A percentile compares a stretch with the other conserved stretches of the same genome.
Evolutionary conservation across 371 early-diverging fungal genomes (phyloP).

Genomic region (Chytridiales sp.): DNA sequence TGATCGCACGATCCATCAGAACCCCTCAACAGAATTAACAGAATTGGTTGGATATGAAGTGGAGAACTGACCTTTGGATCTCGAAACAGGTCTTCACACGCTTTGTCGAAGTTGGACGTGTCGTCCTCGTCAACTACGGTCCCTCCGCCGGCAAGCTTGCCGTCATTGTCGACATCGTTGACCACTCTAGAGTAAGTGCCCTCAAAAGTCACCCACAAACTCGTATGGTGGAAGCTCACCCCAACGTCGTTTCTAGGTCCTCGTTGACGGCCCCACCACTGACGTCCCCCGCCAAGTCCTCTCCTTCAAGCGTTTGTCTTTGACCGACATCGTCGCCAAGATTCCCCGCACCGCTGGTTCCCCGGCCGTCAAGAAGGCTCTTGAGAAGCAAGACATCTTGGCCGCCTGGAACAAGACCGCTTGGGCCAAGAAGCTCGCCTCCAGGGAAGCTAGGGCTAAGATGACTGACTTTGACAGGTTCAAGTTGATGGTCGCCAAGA

Average conservation of each 20-base stretch:
- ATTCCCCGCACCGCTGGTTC: conserved; percentile 86
- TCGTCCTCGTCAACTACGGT: conserved; percentile 93
- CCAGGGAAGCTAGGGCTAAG: conserved; percentile 72
- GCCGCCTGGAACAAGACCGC: conserved; percentile 82
- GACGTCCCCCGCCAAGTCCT: conserved; percentile 86
- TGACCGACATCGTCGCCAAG: conserved; percentile 84
- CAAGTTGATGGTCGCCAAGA: conserved; percentile 70
- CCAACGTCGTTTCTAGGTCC: conserved; percentile 57
- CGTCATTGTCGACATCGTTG: conserved; percentile 97
- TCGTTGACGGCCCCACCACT: conserved; percentile 96
- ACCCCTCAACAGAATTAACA: too few relatives aligned
- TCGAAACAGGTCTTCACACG: conserved; percentile 45
- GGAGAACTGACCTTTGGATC: too few relatives aligned
- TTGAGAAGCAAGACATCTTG: conserved; percentile 79
- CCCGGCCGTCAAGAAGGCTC: conserved; percentile 71
- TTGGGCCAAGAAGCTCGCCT: conserved; percentile 91
- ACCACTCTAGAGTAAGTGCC: conserved; percentile 81
- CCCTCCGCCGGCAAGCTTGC: conserved; percentile 93
- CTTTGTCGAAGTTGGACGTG: conserved; percentile 97
- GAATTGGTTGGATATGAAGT: too few relatives aligned
- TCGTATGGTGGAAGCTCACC: not conserved
- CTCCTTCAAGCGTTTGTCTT: conserved; percentile 81
- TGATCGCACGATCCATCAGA: too few relatives aligned
- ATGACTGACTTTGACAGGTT: conserved; percentile 96
- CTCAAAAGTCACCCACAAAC: not conserved